phyloP scores from a whole-genome alignment of 2,329 filamentous ascomycete genomes.

The Ophiostoma himal-ulmi region DNA sequence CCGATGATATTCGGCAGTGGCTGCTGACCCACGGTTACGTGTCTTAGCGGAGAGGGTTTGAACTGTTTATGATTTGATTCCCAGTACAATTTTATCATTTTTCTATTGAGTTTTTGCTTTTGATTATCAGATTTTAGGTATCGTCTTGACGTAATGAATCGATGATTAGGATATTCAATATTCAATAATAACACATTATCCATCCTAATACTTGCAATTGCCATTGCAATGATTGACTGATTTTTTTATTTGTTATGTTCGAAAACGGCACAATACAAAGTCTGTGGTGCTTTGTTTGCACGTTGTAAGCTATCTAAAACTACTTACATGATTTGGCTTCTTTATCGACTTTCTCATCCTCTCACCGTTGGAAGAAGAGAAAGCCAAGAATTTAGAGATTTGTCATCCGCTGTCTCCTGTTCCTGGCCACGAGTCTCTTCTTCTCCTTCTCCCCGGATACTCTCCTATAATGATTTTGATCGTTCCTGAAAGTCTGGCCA shows the following conservation, averaged over 20 bases:
- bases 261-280: slow-evolving; percentile 11
- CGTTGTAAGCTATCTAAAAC: slow-evolving; percentile 16
- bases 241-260: neutral
- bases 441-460: slow-evolving; percentile 10
- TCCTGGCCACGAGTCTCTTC: neutral
- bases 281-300: slow-evolving; percentile 14
- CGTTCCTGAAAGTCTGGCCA: slow-evolving; percentile 15
- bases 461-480: neutral
- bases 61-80: neutral
- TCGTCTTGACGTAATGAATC: neutral
- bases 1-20: slow-evolving; percentile 59
- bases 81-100: neutral
- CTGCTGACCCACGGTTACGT: slow-evolving; percentile 22
- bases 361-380: slow-evolving; percentile 11
- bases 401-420: slow-evolving; percentile 6
- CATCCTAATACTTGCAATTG: neutral
- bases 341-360: slow-evolving; percentile 14
- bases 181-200: neutral
- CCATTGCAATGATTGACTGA: neutral
- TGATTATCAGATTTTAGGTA: neutral
- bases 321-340: slow-evolving; percentile 15
- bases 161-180: neutral
- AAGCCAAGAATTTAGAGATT: neutral
- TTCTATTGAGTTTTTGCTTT: neutral
- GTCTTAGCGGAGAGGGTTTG: neutral